Evolutionary conservation across 2,329 filamentous ascomycete genomes (phyloP), one percentile per base, ranked within the genome.

Genomic region (Tolypocladium endophyticum): DNA sequence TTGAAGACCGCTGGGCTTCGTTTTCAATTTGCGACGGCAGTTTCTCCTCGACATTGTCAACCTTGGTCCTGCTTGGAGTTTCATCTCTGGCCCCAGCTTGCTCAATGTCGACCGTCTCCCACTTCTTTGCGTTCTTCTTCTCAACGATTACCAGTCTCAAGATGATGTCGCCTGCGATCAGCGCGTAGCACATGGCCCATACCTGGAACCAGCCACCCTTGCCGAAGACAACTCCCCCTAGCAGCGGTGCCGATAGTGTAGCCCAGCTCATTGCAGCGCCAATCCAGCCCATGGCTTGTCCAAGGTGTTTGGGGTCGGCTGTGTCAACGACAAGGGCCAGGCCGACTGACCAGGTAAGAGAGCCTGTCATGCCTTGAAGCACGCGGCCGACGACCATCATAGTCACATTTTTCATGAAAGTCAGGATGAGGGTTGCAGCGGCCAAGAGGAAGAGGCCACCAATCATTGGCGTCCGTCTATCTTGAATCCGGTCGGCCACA

Each of bases 311-410:
- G 11, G 61, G 63, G 38, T 72, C 67, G 9, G 72, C 71, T 4
- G 69, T 69, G 53, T 74, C 72, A 30, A 73, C 69, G 55, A 73
- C 69, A 9, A 74, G 68, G 12, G 72, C 71, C 33, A 74, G 64
- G 4, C 72, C 72, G 30, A 74, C 72, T 20, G 71, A 73, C 72
- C 72, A 74, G 7, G 71, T 73, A 28, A 74, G 60, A 35, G 70
- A 67, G 6, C 69, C 69, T 3, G 72, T 71, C 56, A 70, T 61
- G 45, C 72, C 72, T 58, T 74, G 72, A 18, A 73, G 61, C 30
- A 67, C 64, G 43, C 72, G 67, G 11, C 71, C 72, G 39, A 70
- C 59, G 57, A 74, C 63, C 23, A 74, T 64, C 62, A 73, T 72
- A 45, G 67, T 59, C 18, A 73, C 65, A 25, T 64, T 70, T 35